phyloP scores from a whole-genome alignment of 352 stramenopile species.

The Globisporangium radiosum region DNA sequence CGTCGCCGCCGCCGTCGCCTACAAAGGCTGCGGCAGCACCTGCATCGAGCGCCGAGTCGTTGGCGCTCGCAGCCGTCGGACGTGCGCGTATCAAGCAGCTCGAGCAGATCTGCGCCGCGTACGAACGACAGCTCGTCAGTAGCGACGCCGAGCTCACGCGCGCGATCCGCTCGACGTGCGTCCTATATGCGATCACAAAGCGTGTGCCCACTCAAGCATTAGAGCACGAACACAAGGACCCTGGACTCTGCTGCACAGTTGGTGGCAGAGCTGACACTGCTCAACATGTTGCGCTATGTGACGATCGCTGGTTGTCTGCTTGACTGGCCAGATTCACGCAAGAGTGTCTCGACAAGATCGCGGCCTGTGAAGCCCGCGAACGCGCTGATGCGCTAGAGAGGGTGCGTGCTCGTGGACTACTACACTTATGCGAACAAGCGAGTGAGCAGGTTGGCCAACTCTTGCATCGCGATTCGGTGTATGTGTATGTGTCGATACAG shows the following conservation, averaged over 20 bases:
- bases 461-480: neutral
- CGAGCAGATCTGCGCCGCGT: slow-evolving; percentile 26
- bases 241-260: too few species aligned
- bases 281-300: neutral
- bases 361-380: slow-evolving; percentile 23
- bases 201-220: too few species aligned
- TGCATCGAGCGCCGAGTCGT: slow-evolving; percentile 27
- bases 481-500: slow-evolving; percentile 3
- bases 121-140: slow-evolving; percentile 45
- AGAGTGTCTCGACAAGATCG: slow-evolving; percentile 37
- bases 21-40: too few species aligned
- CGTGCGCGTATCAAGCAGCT: slow-evolving; percentile 35
- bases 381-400: slow-evolving; percentile 28
- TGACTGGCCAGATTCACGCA: slow-evolving; percentile 15
- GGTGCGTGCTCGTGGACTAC: slow-evolving; percentile 3
- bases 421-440: too few species aligned
- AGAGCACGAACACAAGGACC: too few species aligned
- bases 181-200: slow-evolving; percentile 5
- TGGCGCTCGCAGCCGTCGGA: slow-evolving; percentile 34
- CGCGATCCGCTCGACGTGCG: slow-evolving; percentile 35
- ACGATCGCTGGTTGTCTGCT: too few species aligned
- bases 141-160: slow-evolving; percentile 42
- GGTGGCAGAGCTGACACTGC: neutral
- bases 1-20: neutral
- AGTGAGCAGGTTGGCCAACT: too few species aligned